Evolutionary conservation across 148 eudicot genomes (phyloP).

Genomic region (Rhododendron mucronatum): DNA sequence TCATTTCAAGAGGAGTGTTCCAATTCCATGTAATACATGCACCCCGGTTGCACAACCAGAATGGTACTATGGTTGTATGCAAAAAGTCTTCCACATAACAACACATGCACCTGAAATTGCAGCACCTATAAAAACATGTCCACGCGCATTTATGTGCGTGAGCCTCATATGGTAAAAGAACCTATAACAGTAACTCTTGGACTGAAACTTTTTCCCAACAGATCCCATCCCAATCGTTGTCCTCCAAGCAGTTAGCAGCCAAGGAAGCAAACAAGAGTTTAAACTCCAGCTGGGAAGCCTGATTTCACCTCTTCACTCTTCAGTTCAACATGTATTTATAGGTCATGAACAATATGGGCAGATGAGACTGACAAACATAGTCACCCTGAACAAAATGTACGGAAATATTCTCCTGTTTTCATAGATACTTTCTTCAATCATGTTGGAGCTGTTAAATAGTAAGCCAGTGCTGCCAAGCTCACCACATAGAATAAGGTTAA

Average conservation of each 20-base stretch:
- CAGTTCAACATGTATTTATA: background rate
- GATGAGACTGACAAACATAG: background rate
- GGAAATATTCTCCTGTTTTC: background rate
- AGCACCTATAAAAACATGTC: no score
- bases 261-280: background rate
- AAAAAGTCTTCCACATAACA: background rate
- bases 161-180: background rate
- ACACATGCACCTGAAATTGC: background rate
- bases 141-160: background rate
- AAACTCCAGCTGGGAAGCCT: background rate
- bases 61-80: background rate
- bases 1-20: background rate
- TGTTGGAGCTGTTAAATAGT: background rate
- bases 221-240: no score
- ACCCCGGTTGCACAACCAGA: background rate
- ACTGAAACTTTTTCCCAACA: background rate
- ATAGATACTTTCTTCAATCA: background rate
- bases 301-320: background rate
- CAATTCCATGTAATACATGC: background rate
- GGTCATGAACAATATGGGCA: background rate
- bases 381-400: background rate
- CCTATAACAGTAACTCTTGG: background rate
- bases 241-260: background rate
- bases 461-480: background rate
- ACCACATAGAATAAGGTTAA: background rate